Base-by-base conservation (phyloP, 2,329 filamentous ascomycete genomes). In the Neoarthrinium moseri region DNA sequence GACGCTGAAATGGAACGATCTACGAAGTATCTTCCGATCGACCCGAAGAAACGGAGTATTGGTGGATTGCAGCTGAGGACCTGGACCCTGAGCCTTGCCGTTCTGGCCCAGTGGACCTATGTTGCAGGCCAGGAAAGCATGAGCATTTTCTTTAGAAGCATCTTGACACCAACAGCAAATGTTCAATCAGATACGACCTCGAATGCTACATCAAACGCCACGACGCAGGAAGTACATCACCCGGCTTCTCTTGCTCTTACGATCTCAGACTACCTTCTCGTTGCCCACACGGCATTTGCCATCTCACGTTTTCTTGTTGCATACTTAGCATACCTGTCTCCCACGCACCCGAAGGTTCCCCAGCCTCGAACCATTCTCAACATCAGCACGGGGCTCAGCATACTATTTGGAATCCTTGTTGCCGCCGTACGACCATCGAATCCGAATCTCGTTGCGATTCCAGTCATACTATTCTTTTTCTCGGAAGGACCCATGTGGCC, bases 401-500 rank as follows among this genome's bases (percentile, higher is more conserved):
- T 87, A 35, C 69, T 89, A 54, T 74, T 73, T 43, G 68, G 73
- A 2, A 59, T 79, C 6, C 56, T 80, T 5, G 67, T 73, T 4
- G 72, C 77, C 24, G 65, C 74, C 2, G 51, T 82, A 8, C 64
- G 62, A 3, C 69, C 69, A 4, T 44, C 53, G 2, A 68, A 78
- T 46, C 67, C 75, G 0, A 74, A 81, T 51, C 53, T 77, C 1
- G 62, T 83, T 20, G 67, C 72, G 20, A 72, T 81, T n/a, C 84
- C 89, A 52, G 69, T 87, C 3, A 73, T 84, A 30, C 56, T 91
- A 22, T 86, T 87, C 52, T 84, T 89, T 53, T 89, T 95, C 65
- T 89, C 88, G 58, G 89, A 92, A 63, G 87, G 85, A 0, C 89
- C 90, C 42, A 81, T 89, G 55, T 95, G 89, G 74, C 90, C 91